Percentiles rank a stretch among this genome's conserved stretches.
Conservation (phyloP, 345 rosid species). For the Acer campestre region DNA sequence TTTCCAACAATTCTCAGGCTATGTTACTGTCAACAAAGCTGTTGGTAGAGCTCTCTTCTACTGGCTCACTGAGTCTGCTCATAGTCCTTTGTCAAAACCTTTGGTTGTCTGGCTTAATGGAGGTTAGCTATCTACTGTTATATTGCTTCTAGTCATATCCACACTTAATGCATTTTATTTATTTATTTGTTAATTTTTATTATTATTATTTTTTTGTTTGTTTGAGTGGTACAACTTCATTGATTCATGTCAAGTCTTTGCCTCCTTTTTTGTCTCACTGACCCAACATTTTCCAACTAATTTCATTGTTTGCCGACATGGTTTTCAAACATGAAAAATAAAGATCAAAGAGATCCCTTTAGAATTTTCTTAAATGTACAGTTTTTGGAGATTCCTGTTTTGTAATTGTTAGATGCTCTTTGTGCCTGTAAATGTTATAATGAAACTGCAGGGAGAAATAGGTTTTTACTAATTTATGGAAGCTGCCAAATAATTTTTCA, state of each 20-base stretch:
- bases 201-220: too few relatives aligned
- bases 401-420: background rate
- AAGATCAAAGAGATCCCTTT: background rate
- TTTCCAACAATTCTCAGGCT: conserved; percentile 92
- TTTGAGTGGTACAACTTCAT: conserved; percentile 7
- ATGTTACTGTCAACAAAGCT: conserved; percentile 63
- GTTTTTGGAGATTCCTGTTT: background rate
- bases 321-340: conserved; percentile 1
- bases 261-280: conserved; percentile 9
- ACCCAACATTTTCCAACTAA: background rate
- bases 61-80: conserved; percentile 85
- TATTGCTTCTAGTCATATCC: conserved; percentile 18
- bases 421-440: background rate
- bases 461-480: background rate
- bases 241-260: conserved; percentile 9
- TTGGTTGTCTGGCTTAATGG: conserved; percentile 96
- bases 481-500: conserved; percentile 9
- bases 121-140: conserved; percentile 55
- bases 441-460: background rate
- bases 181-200: background rate
- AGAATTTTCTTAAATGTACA: background rate
- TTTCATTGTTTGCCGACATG: conserved; percentile 34
- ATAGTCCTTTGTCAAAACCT: conserved; percentile 63
- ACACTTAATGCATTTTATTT: background rate
- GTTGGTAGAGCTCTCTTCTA: conserved; percentile 91